Evolutionary conservation across 2,329 filamentous ascomycete species (phyloP).

Genomic region (Phaeophleospora eucalypticola): DNA sequence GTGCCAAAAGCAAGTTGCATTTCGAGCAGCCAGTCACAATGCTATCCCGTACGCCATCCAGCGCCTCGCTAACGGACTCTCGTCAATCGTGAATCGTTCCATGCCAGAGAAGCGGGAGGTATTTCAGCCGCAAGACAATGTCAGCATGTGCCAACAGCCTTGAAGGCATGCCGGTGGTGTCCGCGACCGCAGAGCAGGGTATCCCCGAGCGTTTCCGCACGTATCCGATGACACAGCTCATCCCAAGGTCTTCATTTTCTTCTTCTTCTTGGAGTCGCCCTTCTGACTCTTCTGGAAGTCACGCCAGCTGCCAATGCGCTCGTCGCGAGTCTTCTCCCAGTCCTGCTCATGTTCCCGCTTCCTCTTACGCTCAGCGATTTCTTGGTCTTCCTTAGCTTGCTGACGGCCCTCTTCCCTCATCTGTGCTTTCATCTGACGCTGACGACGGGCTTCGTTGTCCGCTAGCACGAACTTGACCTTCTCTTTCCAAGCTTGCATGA

Average conservation of each 20-base stretch:
- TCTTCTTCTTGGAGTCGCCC: slow-evolving; percentile 42
- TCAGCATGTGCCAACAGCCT: background rate
- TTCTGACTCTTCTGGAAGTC: slow-evolving; percentile 69
- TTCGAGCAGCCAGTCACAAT: background rate
- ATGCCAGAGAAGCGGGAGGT: too few species aligned
- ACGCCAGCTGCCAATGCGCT: slow-evolving; percentile 90
- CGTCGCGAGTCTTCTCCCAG: slow-evolving; percentile 89
- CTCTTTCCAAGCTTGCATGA: slow-evolving; percentile 79
- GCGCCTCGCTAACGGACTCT: background rate
- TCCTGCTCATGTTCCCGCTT: slow-evolving; percentile 85
- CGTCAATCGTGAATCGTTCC: background rate
- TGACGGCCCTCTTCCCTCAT: slow-evolving; percentile 95
- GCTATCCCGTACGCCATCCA: background rate
- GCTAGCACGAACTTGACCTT: slow-evolving; percentile 87
- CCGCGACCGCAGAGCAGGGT: background rate
- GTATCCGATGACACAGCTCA: slow-evolving; percentile 28
- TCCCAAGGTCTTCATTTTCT: slow-evolving; percentile 50
- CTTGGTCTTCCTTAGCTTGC: slow-evolving; percentile 79
- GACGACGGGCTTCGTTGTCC: slow-evolving; percentile 81
- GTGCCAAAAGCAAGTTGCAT: background rate
- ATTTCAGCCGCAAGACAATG: too few species aligned
- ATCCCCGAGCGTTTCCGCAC: background rate
- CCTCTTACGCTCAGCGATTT: slow-evolving; percentile 60
- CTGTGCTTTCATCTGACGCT: slow-evolving; percentile 84
- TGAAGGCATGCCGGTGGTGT: background rate